Conservation (phyloP, 768 basidiomycete genomes). For the Boletus vermiculosoides region DNA sequence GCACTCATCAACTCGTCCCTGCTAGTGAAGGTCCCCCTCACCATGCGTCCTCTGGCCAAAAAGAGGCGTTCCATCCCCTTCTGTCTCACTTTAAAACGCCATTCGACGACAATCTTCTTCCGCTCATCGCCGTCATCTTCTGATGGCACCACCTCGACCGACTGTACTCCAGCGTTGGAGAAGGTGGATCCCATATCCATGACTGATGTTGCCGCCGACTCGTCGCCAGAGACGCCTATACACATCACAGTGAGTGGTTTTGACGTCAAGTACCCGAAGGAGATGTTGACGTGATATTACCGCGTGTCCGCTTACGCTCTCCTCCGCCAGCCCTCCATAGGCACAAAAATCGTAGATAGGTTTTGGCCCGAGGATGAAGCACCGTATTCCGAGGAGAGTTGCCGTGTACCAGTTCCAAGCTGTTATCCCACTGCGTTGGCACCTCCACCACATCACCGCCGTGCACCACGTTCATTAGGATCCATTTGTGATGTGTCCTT, state of each 20-base stretch:
- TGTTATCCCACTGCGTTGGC: slow-evolving; percentile 22
- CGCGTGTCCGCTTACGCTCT: not conserved
- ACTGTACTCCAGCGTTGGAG: slow-evolving; percentile 18
- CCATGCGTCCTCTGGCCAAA: slow-evolving; percentile 27
- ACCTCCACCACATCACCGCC: slow-evolving; percentile 32
- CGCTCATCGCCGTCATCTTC: slow-evolving; percentile 21
- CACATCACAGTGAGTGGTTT: slow-evolving; percentile 14
- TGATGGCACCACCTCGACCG: slow-evolving; percentile 6
- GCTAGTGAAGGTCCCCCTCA: slow-evolving; percentile 28
- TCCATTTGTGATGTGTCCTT: slow-evolving; percentile 7
- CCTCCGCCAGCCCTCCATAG: slow-evolving; percentile 25
- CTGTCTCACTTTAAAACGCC: slow-evolving; percentile 23
- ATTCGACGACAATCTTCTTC: slow-evolving; percentile 25
- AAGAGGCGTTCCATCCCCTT: slow-evolving; percentile 29
- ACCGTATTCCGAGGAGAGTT: slow-evolving; percentile 19
- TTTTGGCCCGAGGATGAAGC: slow-evolving; percentile 35
- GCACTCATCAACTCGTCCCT: slow-evolving; percentile 25
- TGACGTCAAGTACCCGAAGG: not conserved
- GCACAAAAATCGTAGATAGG: slow-evolving; percentile 28
- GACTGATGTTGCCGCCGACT: slow-evolving; percentile 1
- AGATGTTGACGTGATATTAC: slow-evolving; percentile 10
- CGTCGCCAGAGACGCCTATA: slow-evolving; percentile 2
- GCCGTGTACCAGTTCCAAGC: slow-evolving; percentile 2
- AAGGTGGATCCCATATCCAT: slow-evolving; percentile 22
- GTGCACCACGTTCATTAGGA: slow-evolving; percentile 18